phyloP scores from a whole-genome alignment of 1,284 basidiomycete species.

The Singerocomus inundabilis region DNA sequence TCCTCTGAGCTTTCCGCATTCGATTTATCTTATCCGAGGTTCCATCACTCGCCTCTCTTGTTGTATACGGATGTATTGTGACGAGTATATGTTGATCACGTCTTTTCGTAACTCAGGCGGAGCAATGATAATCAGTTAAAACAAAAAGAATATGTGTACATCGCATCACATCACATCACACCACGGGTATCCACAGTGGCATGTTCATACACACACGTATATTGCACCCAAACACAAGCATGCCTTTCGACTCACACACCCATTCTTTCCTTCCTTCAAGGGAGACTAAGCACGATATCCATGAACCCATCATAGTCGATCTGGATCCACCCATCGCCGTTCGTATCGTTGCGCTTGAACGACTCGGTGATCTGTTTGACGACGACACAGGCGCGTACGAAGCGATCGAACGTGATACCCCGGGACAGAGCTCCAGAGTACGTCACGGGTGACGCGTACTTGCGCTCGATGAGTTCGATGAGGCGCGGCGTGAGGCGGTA shows the following conservation, averaged over 20 bases:
- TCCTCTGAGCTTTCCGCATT: slow-evolving; percentile 8
- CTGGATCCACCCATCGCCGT: slow-evolving; percentile 73
- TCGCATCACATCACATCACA: background rate
- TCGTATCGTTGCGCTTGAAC: slow-evolving; percentile 58
- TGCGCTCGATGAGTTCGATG: slow-evolving; percentile 57
- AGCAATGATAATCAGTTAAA: background rate
- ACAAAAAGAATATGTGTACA: background rate
- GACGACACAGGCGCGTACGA: slow-evolving; percentile 78
- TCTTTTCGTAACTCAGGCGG: background rate
- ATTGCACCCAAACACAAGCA: background rate
- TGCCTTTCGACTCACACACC: background rate
- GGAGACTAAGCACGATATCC: slow-evolving; percentile 66
- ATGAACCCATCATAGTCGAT: slow-evolving; percentile 78
- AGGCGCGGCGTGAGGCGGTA: slow-evolving; percentile 66
- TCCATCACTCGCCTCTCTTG: background rate
- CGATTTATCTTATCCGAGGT: slow-evolving; percentile 2
- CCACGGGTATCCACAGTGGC: too few species aligned
- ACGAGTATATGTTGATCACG: background rate
- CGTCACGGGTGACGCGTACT: slow-evolving; percentile 52
- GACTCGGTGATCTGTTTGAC: slow-evolving; percentile 75
- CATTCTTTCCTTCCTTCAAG: slow-evolving; percentile 39
- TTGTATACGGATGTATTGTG: slow-evolving; percentile 2
- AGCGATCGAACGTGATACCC: slow-evolving; percentile 79
- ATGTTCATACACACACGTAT: background rate
- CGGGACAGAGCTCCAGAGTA: slow-evolving; percentile 38